These are phyloP conservation scores for Ilyonectria sp. DNA, from an alignment of 2,329 filamentous ascomycete genomes.

Conservation along the genomic window DNA sequence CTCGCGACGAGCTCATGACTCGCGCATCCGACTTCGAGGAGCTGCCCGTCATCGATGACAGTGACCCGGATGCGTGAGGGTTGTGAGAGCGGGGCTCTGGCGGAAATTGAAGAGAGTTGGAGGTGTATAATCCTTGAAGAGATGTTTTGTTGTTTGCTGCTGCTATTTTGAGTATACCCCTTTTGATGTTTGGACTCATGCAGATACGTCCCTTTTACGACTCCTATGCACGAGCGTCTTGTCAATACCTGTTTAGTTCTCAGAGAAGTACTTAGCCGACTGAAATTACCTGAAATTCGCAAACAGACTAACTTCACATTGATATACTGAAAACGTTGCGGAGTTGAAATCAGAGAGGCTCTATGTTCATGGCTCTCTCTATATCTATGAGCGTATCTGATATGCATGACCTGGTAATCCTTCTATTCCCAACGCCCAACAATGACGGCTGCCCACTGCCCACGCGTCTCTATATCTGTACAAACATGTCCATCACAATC, in stretches of 20 bases:
- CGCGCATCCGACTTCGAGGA: slow-evolving; percentile 55
- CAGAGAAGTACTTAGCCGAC: background rate
- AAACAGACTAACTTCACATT: background rate
- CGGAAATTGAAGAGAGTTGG: background rate
- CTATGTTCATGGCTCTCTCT: slow-evolving; percentile 44
- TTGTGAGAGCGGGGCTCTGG: background rate
- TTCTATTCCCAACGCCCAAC: slow-evolving; percentile 52
- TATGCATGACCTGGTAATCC: slow-evolving; percentile 41
- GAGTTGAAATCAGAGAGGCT: slow-evolving; percentile 42
- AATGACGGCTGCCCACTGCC: slow-evolving; percentile 43
- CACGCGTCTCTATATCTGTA: slow-evolving; percentile 45
- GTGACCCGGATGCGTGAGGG: slow-evolving; percentile 56
- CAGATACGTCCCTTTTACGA: slow-evolving; percentile 1
- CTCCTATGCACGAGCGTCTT: background rate
- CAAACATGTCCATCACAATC: slow-evolving; percentile 46
- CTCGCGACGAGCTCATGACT: slow-evolving; percentile 57
- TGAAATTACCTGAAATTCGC: background rate
- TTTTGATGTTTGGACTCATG: slow-evolving; percentile 2
- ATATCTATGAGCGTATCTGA: slow-evolving; percentile 47
- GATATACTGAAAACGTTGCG: background rate
- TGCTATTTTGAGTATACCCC: slow-evolving; percentile 4
- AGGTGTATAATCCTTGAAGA: background rate
- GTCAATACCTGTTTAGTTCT: background rate
- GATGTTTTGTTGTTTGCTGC: background rate
- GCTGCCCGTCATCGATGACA: slow-evolving; percentile 49